Conservation (phyloP, 495 filamentous ascomycete genomes). For the Penicillium coprophilum region DNA sequence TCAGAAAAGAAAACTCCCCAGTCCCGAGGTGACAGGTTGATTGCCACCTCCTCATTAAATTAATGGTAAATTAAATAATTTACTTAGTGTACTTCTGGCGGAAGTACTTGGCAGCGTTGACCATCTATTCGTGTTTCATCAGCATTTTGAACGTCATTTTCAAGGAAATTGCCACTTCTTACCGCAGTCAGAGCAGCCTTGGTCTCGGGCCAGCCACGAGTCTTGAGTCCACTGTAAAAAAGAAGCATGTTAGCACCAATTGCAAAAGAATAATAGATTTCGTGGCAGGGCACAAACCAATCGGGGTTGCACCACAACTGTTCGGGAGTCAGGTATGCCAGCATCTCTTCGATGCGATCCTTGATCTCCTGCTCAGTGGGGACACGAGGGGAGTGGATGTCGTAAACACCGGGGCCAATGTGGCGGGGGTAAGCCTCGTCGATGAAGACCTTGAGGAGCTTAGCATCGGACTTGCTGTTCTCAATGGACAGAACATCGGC, state of each 20-base stretch:
- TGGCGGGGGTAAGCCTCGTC: slow-evolving; percentile 94
- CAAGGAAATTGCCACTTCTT: not conserved
- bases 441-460: slow-evolving; percentile 97
- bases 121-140: slow-evolving; percentile 59
- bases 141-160: not conserved
- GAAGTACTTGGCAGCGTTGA: slow-evolving; percentile 94
- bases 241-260: not conserved
- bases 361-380: slow-evolving; percentile 95
- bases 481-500: slow-evolving; percentile 98
- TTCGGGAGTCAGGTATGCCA: slow-evolving; percentile 85
- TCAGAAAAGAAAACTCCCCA: slow-evolving; percentile 39
- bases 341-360: slow-evolving; percentile 95
- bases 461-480: slow-evolving; percentile 99
- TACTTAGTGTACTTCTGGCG: slow-evolving; percentile 77
- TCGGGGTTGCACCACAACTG: slow-evolving; percentile 99
- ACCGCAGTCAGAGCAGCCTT: slow-evolving; percentile 74
- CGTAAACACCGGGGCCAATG: slow-evolving; percentile 99
- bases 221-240: slow-evolving; percentile 73
- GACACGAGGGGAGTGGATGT: slow-evolving; percentile 98
- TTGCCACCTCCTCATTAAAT: slow-evolving; percentile 40
- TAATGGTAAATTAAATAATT: slow-evolving; percentile 26
- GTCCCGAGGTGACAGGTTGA: slow-evolving; percentile 46
- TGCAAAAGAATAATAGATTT: not conserved
- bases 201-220: slow-evolving; percentile 93
- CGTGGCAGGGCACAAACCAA: slow-evolving; percentile 44